These are phyloP conservation scores for Wickerhamiella nectarea DNA, from an alignment of 805 yeast genomes.

Conservation along the genomic window DNA sequence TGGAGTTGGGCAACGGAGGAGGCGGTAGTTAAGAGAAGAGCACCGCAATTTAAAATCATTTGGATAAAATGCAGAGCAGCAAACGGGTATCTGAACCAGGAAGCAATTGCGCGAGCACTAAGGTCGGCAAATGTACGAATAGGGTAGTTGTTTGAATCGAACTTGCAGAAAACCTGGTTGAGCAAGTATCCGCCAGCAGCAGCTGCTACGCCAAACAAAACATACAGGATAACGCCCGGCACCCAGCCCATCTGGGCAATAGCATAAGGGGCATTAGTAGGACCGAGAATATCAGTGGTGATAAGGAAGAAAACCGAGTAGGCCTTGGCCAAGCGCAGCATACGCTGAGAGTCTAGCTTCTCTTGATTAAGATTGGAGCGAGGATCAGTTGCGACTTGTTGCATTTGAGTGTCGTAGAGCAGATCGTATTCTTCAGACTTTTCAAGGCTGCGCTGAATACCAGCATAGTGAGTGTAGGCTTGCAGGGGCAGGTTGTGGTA, in stretches of 20 bases:
- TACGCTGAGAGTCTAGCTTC: slow-evolving; percentile 17
- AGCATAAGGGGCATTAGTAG: slow-evolving; percentile 35
- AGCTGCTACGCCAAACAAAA: slow-evolving; percentile 32
- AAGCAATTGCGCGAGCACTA: slow-evolving; percentile 30
- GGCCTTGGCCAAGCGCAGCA: slow-evolving; percentile 13
- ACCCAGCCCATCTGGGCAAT: slow-evolving; percentile 33
- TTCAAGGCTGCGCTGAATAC: slow-evolving; percentile 18
- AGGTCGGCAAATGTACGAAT: slow-evolving; percentile 32
- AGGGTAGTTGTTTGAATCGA: slow-evolving; percentile 34
- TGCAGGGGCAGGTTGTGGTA: slow-evolving; percentile 14
- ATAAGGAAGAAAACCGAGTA: slow-evolving; percentile 32
- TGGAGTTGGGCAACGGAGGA: slow-evolving; percentile 31
- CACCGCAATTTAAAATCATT: slow-evolving; percentile 33
- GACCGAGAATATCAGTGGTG: slow-evolving; percentile 38
- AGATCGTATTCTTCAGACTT: slow-evolving; percentile 42
- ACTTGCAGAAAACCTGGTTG: slow-evolving; percentile 26
- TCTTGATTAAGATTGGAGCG: slow-evolving; percentile 23
- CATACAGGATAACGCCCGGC: slow-evolving; percentile 33
- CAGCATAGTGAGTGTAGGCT: slow-evolving; percentile 16
- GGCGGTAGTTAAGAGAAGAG: slow-evolving; percentile 31
- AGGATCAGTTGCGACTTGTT: slow-evolving; percentile 45
- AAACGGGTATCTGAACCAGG: slow-evolving; percentile 24
- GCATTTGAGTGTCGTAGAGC: slow-evolving; percentile 64
- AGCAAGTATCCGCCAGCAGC: slow-evolving; percentile 32
- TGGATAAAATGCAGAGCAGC: slow-evolving; percentile 32